phyloP scores from a whole-genome alignment of 176 grass and related monocot species.

The Miscanthus lutarioriparius region DNA sequence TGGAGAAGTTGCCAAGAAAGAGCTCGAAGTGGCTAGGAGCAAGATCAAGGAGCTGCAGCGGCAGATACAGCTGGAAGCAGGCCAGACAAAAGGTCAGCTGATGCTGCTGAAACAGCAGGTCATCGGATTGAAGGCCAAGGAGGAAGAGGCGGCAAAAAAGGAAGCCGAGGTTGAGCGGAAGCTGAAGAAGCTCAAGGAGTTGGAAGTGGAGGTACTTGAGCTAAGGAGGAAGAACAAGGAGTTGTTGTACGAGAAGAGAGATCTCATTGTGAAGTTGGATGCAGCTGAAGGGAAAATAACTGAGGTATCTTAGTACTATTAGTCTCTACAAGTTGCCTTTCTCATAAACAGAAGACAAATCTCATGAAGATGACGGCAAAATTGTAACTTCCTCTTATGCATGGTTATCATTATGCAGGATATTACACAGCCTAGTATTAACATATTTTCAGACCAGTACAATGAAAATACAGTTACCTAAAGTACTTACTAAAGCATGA shows the following conservation, averaged over 20 bases:
- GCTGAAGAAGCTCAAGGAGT: constrained; percentile 74
- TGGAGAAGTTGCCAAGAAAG: constrained; percentile 41
- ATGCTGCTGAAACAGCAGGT: constrained; percentile 95
- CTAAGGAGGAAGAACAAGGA: constrained; percentile 92
- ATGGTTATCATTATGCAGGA: neutral
- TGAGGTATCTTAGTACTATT: constrained; percentile 56
- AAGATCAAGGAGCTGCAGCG: constrained; percentile 91
- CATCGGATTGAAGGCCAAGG: constrained; percentile 62
- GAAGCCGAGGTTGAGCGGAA: constrained; percentile 72
- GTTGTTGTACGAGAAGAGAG: constrained; percentile 88
- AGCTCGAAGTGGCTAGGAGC: constrained; percentile 52
- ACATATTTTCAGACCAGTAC: neutral
- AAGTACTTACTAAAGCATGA: constrained; percentile 10
- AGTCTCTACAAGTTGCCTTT: neutral
- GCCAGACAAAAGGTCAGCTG: constrained; percentile 82
- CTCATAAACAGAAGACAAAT: neutral
- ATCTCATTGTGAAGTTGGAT: constrained; percentile 81
- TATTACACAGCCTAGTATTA: neutral
- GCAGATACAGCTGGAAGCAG: constrained; percentile 70
- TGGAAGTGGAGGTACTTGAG: constrained; percentile 87
- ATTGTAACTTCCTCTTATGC: neutral
- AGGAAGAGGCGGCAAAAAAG: constrained; percentile 68
- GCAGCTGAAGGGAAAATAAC: constrained; percentile 76
- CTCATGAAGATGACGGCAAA: neutral
- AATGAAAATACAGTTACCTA: neutral